Evolutionary conservation across 164 flowering plant genomes (phyloP).

Genomic region (Umbilicus rupestris): DNA sequence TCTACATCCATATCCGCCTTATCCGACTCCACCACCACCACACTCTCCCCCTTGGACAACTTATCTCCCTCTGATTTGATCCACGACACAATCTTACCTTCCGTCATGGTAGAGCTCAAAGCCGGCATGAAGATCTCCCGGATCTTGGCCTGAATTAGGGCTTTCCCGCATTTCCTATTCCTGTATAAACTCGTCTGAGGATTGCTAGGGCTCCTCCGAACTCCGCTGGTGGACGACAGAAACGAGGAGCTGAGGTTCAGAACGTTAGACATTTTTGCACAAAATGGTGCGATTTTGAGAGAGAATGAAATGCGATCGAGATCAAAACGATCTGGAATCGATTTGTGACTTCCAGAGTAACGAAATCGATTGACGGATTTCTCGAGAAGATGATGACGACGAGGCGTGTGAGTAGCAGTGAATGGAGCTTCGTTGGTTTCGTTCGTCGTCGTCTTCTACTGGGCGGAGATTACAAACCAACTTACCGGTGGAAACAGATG

Average conservation of each 20-base stretch:
- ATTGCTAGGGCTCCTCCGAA: not conserved
- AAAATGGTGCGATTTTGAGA: not conserved
- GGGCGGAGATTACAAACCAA: constrained; percentile 49
- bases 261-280: not conserved
- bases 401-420: not conserved
- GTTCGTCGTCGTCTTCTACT: constrained; percentile 20
- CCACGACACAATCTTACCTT: constrained; percentile 95
- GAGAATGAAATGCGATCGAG: not conserved
- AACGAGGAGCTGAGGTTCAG: constrained; percentile 1
- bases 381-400: too few relatives aligned
- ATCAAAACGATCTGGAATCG: not conserved
- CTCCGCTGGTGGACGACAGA: not conserved
- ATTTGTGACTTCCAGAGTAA: constrained; percentile 22
- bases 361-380: constrained; percentile 41
- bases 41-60: constrained; percentile 82
- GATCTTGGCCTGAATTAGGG: constrained; percentile 55
- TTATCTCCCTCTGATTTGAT: constrained; percentile 88
- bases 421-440: not conserved
- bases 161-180: not conserved
- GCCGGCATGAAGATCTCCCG: constrained; percentile 99
- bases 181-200: not conserved
- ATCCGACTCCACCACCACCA: constrained; percentile 94
- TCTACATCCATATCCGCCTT: constrained; percentile 99
- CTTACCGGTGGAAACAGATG: constrained; percentile 19
- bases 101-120: constrained; percentile 95